Conservation (phyloP, 1,284 basidiomycete species). For the Grifola frondosa region DNA sequence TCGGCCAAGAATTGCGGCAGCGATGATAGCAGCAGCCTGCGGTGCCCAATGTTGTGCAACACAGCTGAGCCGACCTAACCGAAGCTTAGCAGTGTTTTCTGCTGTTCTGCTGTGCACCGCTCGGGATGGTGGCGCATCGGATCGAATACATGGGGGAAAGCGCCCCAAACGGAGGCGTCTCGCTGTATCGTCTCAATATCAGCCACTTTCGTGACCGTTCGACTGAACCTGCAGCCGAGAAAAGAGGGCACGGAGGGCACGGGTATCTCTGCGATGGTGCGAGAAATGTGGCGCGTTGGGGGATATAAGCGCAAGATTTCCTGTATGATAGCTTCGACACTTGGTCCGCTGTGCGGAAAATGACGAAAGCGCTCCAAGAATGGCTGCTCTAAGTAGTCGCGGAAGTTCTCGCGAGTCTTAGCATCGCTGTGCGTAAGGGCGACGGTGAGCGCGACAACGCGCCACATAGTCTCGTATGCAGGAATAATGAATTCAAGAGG, state of each 20-base stretch:
- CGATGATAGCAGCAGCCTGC: conserved; percentile 45
- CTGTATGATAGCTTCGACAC: conserved; percentile 39
- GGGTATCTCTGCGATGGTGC: conserved; percentile 19
- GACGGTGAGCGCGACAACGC: conserved; percentile 49
- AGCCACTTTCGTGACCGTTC: conserved; percentile 26
- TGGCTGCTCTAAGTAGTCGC: conserved; percentile 40
- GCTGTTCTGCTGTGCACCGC: conserved; percentile 20
- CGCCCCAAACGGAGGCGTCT: conserved; percentile 23
- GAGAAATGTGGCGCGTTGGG: conserved; percentile 45
- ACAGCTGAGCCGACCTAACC: conserved; percentile 43
- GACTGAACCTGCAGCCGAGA: conserved; percentile 7
- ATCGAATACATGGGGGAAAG: conserved; percentile 37
- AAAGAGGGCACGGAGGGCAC: conserved; percentile 13
- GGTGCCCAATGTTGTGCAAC: conserved; percentile 48
- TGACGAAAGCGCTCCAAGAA: conserved; percentile 34
- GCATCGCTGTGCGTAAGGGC: conserved; percentile 36
- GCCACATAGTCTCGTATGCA: conserved; percentile 61
- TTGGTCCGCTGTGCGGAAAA: conserved; percentile 23
- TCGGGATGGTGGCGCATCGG: conserved; percentile 39
- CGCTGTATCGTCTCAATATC: conserved; percentile 45
- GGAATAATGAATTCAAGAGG: conserved; percentile 55
- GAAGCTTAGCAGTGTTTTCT: conserved; percentile 39
- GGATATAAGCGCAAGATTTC: conserved; percentile 48
- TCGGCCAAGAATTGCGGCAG: conserved; percentile 39
- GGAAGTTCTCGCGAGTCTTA: conserved; percentile 31